These are phyloP conservation scores for Ceratocystiopsis sp. DNA, from an alignment of 2,329 filamentous ascomycete species.

Conservation along the genomic window DNA sequence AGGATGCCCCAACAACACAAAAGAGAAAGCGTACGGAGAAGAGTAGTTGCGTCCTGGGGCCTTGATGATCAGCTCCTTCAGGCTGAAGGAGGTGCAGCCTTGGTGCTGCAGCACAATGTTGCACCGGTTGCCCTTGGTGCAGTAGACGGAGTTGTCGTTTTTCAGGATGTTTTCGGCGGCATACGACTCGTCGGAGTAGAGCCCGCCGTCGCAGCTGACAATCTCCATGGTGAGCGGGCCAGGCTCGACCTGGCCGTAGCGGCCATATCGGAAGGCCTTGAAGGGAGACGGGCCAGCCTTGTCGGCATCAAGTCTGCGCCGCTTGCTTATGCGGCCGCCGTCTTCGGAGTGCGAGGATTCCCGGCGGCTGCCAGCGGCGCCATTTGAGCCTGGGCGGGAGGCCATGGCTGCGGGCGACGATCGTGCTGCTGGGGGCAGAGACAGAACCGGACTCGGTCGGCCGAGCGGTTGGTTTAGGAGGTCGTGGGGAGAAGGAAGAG, in stretches of 20 bases:
- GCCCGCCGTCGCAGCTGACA: constrained; percentile 73
- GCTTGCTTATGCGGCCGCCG: constrained; percentile 38
- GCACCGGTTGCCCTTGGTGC: constrained; percentile 72
- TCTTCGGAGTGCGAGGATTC: constrained; percentile 6
- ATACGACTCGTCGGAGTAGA: constrained; percentile 44
- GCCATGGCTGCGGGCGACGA: neutral
- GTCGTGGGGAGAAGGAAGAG: constrained; percentile 12
- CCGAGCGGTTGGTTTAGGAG: neutral
- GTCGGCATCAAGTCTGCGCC: constrained; percentile 53
- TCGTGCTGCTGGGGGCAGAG: neutral
- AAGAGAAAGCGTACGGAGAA: constrained; percentile 48
- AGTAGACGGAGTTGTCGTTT: constrained; percentile 74
- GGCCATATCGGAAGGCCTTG: constrained; percentile 60
- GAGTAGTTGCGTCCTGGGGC: constrained; percentile 69
- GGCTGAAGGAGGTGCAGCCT: constrained; percentile 60
- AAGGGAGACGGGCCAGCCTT: constrained; percentile 26
- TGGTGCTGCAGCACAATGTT: constrained; percentile 75
- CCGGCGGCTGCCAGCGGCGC: constrained; percentile 1
- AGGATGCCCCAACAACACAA: neutral
- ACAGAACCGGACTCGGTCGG: too few relatives aligned
- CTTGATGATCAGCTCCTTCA: constrained; percentile 78
- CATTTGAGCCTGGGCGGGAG: neutral
- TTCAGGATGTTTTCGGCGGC: constrained; percentile 67
- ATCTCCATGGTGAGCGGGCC: constrained; percentile 75
- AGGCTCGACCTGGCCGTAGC: constrained; percentile 72